Evolutionary conservation across 495 filamentous ascomycete genomes (phyloP), one percentile per base, ranked within the genome.

Genomic region (Cercophora samala): DNA sequence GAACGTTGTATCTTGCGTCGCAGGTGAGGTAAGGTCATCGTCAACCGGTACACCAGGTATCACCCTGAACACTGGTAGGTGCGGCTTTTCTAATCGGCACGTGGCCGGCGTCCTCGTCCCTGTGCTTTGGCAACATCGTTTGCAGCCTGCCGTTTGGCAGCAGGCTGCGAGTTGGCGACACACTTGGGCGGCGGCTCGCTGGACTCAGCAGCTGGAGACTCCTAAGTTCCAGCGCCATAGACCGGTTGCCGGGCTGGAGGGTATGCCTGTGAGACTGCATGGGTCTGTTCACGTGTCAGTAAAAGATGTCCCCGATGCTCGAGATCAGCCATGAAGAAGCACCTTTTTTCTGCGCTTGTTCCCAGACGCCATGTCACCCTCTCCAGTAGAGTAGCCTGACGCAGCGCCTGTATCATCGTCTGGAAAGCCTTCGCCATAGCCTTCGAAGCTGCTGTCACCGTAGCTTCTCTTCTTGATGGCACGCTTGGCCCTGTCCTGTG

Each of bases 281-380:
- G 75, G 37, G 71, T 55, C 72, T 78, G 60, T 63, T 46, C 37
- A 46, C 60, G n/a, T 24, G 71, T 76, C 65, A 76, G 74, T 61
- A 64, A 66, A 71, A 66, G 56, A 59, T 63, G 60, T 65, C 65
- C 68, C 72, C 71, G 71, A 74, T 59, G 68, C 67, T 64, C 62
- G 65, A 56, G 68, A 69, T 66, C 66, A 70, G 66, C 68, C 65
- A 60, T 69, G 64, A 68, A 71, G 73, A 72, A 72, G 77, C 78
- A 84, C 84, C 83, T 86, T 84, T 77, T 86, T 86, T 73, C 82
- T 80, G 64, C 83, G 78, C 77, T 86, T 86, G 65, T 80, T 70
- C 65, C 75, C 77, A 52, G 74, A 69, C 32, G 68, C 73, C 69
- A 81, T 79, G 25, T 84, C 83, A 29, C 79, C 83, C 64, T 85